Conservation (phyloP, 345 rosid genomes). For the Rhodomyrtus tomentosa region DNA sequence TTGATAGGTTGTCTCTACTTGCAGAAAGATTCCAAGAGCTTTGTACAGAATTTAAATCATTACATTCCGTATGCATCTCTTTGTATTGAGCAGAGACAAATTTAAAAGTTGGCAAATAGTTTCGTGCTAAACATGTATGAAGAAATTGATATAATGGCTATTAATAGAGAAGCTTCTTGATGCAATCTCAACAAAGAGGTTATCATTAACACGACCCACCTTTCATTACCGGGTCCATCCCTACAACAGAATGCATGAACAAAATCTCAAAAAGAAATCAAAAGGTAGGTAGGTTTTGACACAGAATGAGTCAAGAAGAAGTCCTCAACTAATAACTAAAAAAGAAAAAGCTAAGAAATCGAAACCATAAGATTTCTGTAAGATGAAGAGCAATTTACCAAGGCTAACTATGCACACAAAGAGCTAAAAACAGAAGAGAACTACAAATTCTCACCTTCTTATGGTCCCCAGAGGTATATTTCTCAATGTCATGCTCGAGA, state of each 20-base stretch:
- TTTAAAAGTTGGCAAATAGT: background rate
- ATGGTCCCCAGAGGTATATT: slow-evolving; percentile 33
- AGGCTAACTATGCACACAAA: background rate
- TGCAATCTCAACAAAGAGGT: background rate
- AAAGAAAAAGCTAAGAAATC: background rate
- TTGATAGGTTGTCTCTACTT: background rate
- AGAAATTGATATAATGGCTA: background rate
- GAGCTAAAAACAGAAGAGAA: background rate
- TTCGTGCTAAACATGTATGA: background rate
- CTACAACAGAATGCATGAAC: background rate
- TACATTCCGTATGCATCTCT: background rate
- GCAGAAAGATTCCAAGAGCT: background rate
- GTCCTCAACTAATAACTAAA: background rate
- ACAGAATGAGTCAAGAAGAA: background rate
- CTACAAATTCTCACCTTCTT: slow-evolving; percentile 18
- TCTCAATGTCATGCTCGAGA: slow-evolving; percentile 43
- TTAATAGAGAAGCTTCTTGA: background rate
- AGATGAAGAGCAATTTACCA: background rate
- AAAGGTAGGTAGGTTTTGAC: background rate
- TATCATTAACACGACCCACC: background rate
- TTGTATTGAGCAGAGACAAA: background rate
- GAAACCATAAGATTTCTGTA: background rate
- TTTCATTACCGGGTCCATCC: background rate
- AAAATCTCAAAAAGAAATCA: background rate
- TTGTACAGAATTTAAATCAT: background rate